phyloP scores from a whole-genome alignment of 2,329 filamentous ascomycete species.

The Periconia macrospinosa region DNA sequence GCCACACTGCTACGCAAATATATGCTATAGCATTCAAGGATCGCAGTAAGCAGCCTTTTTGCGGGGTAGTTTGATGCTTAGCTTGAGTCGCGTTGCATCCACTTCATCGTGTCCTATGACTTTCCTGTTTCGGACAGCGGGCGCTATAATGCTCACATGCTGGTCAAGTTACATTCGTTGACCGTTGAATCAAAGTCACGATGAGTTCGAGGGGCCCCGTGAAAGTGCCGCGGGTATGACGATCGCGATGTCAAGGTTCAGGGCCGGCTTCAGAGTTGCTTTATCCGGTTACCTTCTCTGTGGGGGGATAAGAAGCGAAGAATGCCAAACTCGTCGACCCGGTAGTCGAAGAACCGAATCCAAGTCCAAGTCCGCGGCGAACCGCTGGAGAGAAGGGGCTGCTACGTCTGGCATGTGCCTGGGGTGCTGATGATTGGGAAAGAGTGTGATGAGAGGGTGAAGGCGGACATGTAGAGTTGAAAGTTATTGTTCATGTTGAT shows the following conservation, averaged over 20 bases:
- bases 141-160: slow-evolving; percentile 22
- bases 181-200: slow-evolving; percentile 13
- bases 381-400: not conserved
- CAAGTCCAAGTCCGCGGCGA: not conserved
- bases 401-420: not conserved
- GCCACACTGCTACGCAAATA: not conserved
- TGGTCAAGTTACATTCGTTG: slow-evolving; percentile 13
- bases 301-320: not conserved
- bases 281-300: not conserved
- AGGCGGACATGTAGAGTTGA: slow-evolving; percentile 1
- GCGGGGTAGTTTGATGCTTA: slow-evolving; percentile 15
- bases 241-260: slow-evolving; percentile 5
- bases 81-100: slow-evolving; percentile 20
- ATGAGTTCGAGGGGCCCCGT: slow-evolving; percentile 18
- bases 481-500: slow-evolving; percentile 6
- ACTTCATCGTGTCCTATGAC: slow-evolving; percentile 23
- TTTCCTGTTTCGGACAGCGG: slow-evolving; percentile 20
- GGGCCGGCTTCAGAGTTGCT: slow-evolving; percentile 10
- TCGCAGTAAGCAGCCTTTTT: slow-evolving; percentile 1
- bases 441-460: not conserved
- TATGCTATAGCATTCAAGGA: slow-evolving; percentile 9
- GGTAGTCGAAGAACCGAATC: not conserved
- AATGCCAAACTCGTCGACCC: not conserved
- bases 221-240: slow-evolving; percentile 20
- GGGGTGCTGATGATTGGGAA: not conserved